phyloP scores from a whole-genome alignment of 148 eudicot species.

The Polygonum maritimum region DNA sequence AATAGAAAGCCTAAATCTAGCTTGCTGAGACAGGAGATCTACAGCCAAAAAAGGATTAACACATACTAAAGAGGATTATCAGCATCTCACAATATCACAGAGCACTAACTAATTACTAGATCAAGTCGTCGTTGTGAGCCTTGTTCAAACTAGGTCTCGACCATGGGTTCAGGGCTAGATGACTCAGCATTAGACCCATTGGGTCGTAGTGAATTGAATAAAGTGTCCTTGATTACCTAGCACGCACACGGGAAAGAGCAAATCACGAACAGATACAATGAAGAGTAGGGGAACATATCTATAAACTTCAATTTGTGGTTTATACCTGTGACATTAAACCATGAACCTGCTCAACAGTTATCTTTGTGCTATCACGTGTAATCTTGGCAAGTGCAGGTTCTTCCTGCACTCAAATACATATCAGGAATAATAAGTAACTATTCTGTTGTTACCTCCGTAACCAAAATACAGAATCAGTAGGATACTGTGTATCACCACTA shows the following conservation, averaged over 20 bases:
- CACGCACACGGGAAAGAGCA: not conserved
- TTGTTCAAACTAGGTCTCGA: slow-evolving; percentile 42
- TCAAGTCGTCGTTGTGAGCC: not conserved
- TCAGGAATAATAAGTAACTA: not conserved
- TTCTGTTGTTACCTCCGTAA: not conserved
- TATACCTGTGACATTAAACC: slow-evolving; percentile 94
- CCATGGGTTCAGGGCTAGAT: slow-evolving; percentile 91
- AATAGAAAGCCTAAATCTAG: not conserved
- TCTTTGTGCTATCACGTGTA: slow-evolving; percentile 97
- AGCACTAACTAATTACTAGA: not conserved
- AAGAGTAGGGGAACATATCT: not conserved
- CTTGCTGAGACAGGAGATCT: not conserved
- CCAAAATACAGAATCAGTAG: not conserved
- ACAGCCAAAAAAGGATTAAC: not conserved
- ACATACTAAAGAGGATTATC: not conserved
- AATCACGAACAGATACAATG: not conserved
- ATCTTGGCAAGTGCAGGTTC: slow-evolving; percentile 92
- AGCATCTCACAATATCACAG: not conserved
- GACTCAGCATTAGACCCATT: slow-evolving; percentile 43
- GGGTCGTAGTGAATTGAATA: slow-evolving; percentile 78
- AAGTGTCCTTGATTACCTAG: slow-evolving; percentile 88
- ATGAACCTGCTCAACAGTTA: slow-evolving; percentile 97
- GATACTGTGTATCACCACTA: not conserved
- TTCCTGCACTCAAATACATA: slow-evolving; percentile 46
- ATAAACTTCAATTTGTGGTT: not conserved